phyloP scores from a whole-genome alignment of 139 green algal genomes.

The Chlorella ohadii region DNA sequence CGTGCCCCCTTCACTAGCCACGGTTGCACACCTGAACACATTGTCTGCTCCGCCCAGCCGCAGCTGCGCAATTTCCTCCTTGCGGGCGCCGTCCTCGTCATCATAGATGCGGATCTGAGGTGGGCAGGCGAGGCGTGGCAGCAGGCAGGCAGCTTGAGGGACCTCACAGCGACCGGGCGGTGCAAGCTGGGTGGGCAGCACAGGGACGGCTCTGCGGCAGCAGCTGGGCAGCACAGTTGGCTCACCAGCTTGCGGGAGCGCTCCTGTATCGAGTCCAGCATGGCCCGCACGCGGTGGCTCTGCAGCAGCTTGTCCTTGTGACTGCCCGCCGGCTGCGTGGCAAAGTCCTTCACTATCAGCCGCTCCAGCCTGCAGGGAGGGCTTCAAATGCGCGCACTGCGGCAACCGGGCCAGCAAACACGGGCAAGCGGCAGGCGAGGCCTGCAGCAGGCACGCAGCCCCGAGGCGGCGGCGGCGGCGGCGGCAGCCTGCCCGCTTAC shows the following conservation, averaged over 20 bases:
- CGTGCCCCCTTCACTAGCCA: too few species aligned
- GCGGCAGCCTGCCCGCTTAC: too few species aligned
- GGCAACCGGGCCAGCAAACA: too few species aligned
- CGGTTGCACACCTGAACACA: conserved; percentile 31
- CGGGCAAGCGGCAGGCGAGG: too few species aligned
- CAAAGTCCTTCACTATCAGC: conserved; percentile 87
- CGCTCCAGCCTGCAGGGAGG: neutral
- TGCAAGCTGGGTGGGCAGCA: neutral
- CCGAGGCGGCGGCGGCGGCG: too few species aligned
- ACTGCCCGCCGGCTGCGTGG: conserved; percentile 68
- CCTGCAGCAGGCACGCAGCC: too few species aligned
- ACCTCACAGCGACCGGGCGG: neutral
- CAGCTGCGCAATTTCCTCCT: conserved; percentile 92
- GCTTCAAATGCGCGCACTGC: too few species aligned
- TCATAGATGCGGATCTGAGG: conserved; percentile 86
- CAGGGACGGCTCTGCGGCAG: too few species aligned
- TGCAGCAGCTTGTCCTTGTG: conserved; percentile 85
- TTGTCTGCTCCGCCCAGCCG: conserved; percentile 57
- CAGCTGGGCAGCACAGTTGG: too few species aligned
- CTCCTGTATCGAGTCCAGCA: conserved; percentile 86
- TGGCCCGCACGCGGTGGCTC: conserved; percentile 81
- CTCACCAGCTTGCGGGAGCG: conserved; percentile 81
- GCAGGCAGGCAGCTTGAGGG: too few species aligned
- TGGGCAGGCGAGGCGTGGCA: neutral
- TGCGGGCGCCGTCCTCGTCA: conserved; percentile 83